Percentiles rank a stretch among this genome's conserved stretches.
These are phyloP conservation scores for Cryptosporidium parvum DNA, from an alignment of 169 alveolate genomes.

Conservation along the genomic window DNA sequence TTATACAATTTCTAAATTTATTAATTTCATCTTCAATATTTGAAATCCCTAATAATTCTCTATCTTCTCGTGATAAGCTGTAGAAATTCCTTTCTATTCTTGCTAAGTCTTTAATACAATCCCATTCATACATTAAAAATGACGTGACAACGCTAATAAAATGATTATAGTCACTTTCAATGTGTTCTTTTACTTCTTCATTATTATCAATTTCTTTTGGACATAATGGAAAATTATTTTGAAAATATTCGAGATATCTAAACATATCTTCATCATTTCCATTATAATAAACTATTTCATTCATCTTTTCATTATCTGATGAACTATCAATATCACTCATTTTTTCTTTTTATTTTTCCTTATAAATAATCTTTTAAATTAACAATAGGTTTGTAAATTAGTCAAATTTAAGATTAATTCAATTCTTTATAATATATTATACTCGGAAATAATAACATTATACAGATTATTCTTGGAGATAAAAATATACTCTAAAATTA, in stretches of 20 bases:
- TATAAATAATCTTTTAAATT: not conserved
- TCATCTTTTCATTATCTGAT: conserved; percentile 46
- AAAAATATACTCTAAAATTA: not conserved
- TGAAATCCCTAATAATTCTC: conserved; percentile 3
- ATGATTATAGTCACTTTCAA: conserved; percentile 84
- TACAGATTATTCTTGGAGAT: not conserved
- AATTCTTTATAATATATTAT: not conserved
- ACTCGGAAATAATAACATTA: not conserved
- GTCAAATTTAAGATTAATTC: not conserved
- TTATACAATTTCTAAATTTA: conserved; percentile 29
- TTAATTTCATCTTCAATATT: conserved; percentile 45
- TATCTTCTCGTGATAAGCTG: conserved; percentile 72
- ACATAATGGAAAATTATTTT: conserved; percentile 29
- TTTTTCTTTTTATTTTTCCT: not conserved
- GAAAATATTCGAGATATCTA: conserved; percentile 29
- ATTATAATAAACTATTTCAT: conserved; percentile 31
- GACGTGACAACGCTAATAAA: conserved; percentile 84
- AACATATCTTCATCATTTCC: conserved; percentile 64
- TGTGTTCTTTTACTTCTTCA: conserved; percentile 16
- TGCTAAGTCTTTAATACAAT: conserved; percentile 82
- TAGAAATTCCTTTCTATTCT: conserved; percentile 84
- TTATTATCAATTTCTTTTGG: conserved; percentile 5
- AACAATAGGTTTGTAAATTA: not conserved
- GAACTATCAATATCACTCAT: conserved; percentile 56
- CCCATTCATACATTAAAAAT: conserved; percentile 86